Base-by-base conservation (phyloP, 345 rosid species). In the Pistacia atlantica region DNA sequence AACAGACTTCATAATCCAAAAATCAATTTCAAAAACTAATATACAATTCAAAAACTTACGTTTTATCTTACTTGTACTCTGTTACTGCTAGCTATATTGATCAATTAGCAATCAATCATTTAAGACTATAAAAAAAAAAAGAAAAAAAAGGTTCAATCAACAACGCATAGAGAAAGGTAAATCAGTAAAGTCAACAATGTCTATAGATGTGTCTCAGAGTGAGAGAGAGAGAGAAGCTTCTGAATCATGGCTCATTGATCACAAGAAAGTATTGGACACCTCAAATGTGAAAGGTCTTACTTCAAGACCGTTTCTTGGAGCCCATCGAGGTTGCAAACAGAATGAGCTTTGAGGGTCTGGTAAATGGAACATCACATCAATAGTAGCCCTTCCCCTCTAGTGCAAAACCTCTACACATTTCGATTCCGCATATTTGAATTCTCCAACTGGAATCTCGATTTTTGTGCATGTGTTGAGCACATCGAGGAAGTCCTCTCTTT, bases 361-460 rank as follows among this genome's bases (percentile, higher is more conserved):
- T 52, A 68, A 85, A 93, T 12, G 98, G 98, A 65, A 87, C 95
- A 81, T 95, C 98, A 42, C 95, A 91, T 75, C 91, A 86, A 80
- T 82, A 95, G 78, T 95, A 95, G 65, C 98, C 98, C 83, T 93
- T 95, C 88, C 98, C 90, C 90, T 94, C 98, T 60, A 94, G 88
- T 94, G 98, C 85, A 94, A 52, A 78, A 85, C 68, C 59, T 92
- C 97, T n/a, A 94, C 97, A 1, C 75, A 80, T 71, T 88, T 87
- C 78, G 75, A 82, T 86, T 91, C 48, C 93, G 84, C 94, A 95
- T 91, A 85, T 91, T 95, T n/a, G 98, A 75, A 86, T n/a, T 95
- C 99, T 72, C 99, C 99, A 22, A 95, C 96, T 3, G 82, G 82
- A 28, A 80, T 90, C 82, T 90, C 98, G 80, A 81, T 80, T 88